Conservation (phyloP, 2,329 filamentous ascomycete species). For the Ophiostoma montium region DNA sequence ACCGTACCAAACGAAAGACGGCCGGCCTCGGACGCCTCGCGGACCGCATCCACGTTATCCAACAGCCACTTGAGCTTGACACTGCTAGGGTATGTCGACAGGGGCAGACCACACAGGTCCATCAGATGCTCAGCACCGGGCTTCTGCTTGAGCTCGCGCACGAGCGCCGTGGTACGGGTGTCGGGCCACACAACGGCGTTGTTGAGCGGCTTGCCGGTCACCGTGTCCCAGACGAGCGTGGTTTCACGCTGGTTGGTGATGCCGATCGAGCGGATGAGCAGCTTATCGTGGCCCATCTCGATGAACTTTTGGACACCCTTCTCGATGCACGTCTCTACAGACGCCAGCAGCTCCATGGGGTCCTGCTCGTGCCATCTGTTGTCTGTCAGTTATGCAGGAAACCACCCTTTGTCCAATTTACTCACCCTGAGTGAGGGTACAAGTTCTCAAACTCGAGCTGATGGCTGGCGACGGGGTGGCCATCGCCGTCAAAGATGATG, state of each 20-base stretch:
- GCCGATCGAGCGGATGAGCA: constrained; percentile 62
- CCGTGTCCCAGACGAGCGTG: constrained; percentile 68
- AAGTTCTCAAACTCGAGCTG: constrained; percentile 78
- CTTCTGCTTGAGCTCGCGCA: constrained; percentile 58
- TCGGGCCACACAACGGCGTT: constrained; percentile 88
- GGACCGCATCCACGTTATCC: constrained; percentile 54
- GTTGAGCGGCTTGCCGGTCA: constrained; percentile 65
- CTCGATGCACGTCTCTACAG: constrained; percentile 69
- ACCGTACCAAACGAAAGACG: constrained; percentile 74
- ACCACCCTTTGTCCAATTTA: constrained; percentile 11
- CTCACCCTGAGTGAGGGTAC: constrained; percentile 73
- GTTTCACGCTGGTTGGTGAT: constrained; percentile 90
- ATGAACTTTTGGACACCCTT: constrained; percentile 54
- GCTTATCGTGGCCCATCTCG: constrained; percentile 54
- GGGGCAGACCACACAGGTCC: constrained; percentile 62
- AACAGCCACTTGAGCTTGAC: constrained; percentile 78
- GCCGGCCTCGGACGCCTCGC: constrained; percentile 60
- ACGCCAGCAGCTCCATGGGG: constrained; percentile 58
- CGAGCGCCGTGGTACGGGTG: constrained; percentile 58
- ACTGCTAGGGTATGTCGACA: constrained; percentile 79
- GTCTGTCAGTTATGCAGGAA: not conserved
- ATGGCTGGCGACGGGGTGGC: constrained; percentile 66
- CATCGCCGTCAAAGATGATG: constrained; percentile 72
- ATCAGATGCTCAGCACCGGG: constrained; percentile 55
- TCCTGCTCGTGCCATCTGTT: constrained; percentile 81